Evolutionary conservation across 78 protist genomes (phyloP).

Genomic region (Pigoraptor vietnamica): DNA sequence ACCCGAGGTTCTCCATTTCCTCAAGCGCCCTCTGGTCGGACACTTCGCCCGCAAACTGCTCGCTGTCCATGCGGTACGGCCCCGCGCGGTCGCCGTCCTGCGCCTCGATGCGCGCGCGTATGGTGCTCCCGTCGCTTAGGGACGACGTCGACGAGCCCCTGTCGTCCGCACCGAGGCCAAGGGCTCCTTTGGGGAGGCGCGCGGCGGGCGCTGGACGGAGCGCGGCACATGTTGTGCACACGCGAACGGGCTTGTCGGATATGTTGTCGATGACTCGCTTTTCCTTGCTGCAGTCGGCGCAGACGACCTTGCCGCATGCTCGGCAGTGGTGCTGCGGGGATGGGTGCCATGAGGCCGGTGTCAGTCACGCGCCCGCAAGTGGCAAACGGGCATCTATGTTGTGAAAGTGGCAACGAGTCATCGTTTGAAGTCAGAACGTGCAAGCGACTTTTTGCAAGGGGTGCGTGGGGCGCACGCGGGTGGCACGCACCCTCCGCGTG

Average conservation of each 20-base stretch:
- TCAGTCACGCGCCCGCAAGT: too few species aligned
- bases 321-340: conserved; percentile 1
- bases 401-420: too few species aligned
- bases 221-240: not conserved
- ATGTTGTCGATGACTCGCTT: not conserved
- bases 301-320: not conserved
- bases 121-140: not conserved
- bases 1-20: not conserved
- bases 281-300: not conserved
- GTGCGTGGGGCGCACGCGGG: too few species aligned
- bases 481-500: not conserved
- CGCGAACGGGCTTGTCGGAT: not conserved
- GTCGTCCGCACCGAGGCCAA: not conserved
- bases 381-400: too few species aligned
- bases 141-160: not conserved
- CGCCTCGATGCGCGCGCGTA: not conserved
- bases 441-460: too few species aligned
- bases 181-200: not conserved
- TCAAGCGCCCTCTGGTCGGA: not conserved
- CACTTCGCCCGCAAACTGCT: not conserved
- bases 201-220: not conserved
- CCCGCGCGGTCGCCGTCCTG: not conserved
- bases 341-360: too few species aligned
- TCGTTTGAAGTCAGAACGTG: too few species aligned
- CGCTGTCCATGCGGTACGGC: too few species aligned